Evolutionary conservation across 2,329 filamentous ascomycete species (phyloP), one percentile per base, ranked within the genome.

Genomic region (Cladosporium sp.): DNA sequence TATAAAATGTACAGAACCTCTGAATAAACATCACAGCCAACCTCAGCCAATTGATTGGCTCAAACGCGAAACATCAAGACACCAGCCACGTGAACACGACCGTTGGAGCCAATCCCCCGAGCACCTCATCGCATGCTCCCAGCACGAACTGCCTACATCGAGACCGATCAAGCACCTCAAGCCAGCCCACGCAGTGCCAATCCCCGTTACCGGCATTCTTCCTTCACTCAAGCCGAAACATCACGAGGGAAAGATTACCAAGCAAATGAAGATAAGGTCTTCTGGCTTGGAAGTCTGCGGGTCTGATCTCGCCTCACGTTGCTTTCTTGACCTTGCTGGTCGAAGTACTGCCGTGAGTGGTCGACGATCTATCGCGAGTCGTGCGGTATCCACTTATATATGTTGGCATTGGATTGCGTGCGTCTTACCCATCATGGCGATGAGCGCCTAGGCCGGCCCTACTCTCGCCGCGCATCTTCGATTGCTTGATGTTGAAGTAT

Each of bases 101-200:
- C 22, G 33, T 39, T 25, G 15, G 27, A 22, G 16, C 12, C 12
- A 35, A 35, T 6, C 36, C 22, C 25, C 22, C 43, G 43, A 48
- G 43, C 43, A 48, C 43, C 43, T 50, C 47, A 50, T 50, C 38
- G 47, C 38, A 29, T 30, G 22, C 39, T 20, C 9, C 9, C 16
- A 50, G 29, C 39, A 43, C 47, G 47, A 42, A 42, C 29, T n/a
- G 32, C 30, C 13, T 48, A 9, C 15, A 32, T 15, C 12, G 22
- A 27, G 22, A 27, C 22, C 9, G 4, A 9, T 27, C 22, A 27
- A 7, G 32, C 13, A 25, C 16, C 7, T n/a, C 33, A n/a, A 30
- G 22, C 30, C 43, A 38, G 29, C 20, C 19, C 13, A 15, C 13
- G 32, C n/a, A 2, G 7, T 19, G 1, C 13, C 13, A 4, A 45